phyloP scores from a whole-genome alignment of 1,284 basidiomycete genomes.

The Pseudomicrostroma phylloplanum region DNA sequence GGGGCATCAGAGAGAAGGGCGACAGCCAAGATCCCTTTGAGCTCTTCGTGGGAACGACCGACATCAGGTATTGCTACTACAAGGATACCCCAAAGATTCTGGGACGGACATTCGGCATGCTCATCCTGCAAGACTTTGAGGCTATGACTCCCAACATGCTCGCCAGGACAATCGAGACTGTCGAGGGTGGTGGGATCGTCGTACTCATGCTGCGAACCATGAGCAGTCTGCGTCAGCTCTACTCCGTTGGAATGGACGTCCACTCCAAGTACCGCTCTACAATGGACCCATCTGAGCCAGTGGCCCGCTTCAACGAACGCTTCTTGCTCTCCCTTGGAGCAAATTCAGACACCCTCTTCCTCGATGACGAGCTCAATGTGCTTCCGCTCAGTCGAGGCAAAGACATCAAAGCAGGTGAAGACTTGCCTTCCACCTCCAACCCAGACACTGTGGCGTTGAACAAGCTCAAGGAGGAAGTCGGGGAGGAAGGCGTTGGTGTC shows the following conservation, averaged over 20 bases:
- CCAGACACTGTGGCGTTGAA: conserved; percentile 61
- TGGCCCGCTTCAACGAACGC: conserved; percentile 95
- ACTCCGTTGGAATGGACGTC: conserved; percentile 96
- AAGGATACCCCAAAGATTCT: conserved; percentile 55
- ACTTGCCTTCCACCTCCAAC: conserved; percentile 57
- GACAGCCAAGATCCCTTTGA: conserved; percentile 89
- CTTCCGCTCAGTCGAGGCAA: conserved; percentile 93
- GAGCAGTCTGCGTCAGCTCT: conserved; percentile 85
- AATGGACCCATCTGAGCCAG: conserved; percentile 72
- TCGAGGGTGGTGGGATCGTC: conserved; percentile 91
- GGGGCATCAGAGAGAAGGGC: conserved; percentile 85
- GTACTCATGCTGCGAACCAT: conserved; percentile 90
- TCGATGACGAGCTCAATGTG: conserved; percentile 97
- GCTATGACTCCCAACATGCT: conserved; percentile 95
- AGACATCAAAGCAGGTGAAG: conserved; percentile 71
- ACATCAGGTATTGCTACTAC: conserved; percentile 74
- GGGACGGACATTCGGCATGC: conserved; percentile 97
- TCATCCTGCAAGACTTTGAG: conserved; percentile 95
- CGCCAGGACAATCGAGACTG: conserved; percentile 94
- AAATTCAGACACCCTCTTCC: conserved; percentile 79
- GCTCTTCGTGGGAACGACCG: conserved; percentile 96
- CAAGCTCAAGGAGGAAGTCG: conserved; percentile 72
- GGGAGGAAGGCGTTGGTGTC: conserved; percentile 71
- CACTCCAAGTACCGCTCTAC: conserved; percentile 87
- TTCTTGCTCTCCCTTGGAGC: conserved; percentile 66